phyloP scores from a whole-genome alignment of 768 basidiomycete species.

The Panus rudis region DNA sequence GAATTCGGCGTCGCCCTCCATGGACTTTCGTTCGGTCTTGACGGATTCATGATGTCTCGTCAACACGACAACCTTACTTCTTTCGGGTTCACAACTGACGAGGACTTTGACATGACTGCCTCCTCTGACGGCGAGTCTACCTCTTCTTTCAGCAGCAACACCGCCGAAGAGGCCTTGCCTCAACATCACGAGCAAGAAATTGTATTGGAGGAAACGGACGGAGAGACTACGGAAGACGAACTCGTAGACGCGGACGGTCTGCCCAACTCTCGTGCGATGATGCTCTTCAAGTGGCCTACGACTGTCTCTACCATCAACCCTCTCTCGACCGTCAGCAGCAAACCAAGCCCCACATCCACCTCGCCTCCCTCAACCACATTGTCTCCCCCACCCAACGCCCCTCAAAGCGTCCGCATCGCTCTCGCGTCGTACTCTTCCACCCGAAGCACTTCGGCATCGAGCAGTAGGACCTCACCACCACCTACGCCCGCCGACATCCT shows the following conservation, averaged over 20 bases:
- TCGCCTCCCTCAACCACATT: constrained; percentile 26
- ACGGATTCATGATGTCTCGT: constrained; percentile 15
- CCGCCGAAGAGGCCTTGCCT: constrained; percentile 14
- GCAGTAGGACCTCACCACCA: too few species aligned
- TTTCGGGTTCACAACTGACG: constrained; percentile 20
- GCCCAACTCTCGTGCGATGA: constrained; percentile 71
- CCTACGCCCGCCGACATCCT: constrained; percentile 67
- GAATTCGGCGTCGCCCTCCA: constrained; percentile 22
- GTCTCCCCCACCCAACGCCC: constrained; percentile 9
- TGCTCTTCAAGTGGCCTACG: constrained; percentile 60
- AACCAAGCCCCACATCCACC: constrained; percentile 42
- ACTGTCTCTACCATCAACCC: constrained; percentile 54
- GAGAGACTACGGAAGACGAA: constrained; percentile 80
- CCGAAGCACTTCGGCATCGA: too few species aligned
- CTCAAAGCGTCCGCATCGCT: constrained; percentile 19
- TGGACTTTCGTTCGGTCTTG: constrained; percentile 20
- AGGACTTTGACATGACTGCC: constrained; percentile 40
- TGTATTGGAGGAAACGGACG: constrained; percentile 39
- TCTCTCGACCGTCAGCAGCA: constrained; percentile 66
- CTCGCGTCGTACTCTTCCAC: constrained; percentile 21
- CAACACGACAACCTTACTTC: constrained; percentile 5
- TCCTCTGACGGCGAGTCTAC: constrained; percentile 31
- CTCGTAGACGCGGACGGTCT: constrained; percentile 70
- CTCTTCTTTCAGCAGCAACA: constrained; percentile 36
- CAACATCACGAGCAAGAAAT: constrained; percentile 9